phyloP scores from a whole-genome alignment of 2,329 filamentous ascomycete genomes.

The Tolypocladium capitatum region DNA sequence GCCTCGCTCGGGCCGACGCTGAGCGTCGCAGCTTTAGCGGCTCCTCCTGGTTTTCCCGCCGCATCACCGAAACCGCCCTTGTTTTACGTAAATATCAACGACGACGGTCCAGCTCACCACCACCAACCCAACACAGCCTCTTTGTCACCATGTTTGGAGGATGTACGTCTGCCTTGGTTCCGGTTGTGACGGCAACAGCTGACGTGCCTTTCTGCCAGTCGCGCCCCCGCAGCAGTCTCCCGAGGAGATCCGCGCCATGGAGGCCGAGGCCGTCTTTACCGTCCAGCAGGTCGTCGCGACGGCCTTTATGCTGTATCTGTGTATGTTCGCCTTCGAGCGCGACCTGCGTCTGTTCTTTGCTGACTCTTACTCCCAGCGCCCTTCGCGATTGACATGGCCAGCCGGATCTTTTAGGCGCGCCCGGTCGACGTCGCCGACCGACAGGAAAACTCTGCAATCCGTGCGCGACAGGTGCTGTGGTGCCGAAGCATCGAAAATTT shows the following conservation, averaged over 20 bases:
- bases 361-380: conserved; percentile 29
- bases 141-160: conserved; percentile 14
- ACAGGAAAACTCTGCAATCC: background rate
- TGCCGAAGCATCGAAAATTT: background rate
- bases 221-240: conserved; percentile 55
- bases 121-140: background rate
- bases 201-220: conserved; percentile 27
- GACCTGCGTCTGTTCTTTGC: background rate
- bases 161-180: conserved; percentile 23
- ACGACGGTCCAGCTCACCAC: background rate
- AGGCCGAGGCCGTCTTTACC: conserved; percentile 53
- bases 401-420: conserved; percentile 25
- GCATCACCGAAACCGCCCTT: conserved; percentile 6
- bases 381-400: conserved; percentile 41
- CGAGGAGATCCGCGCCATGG: conserved; percentile 57
- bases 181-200: conserved; percentile 7
- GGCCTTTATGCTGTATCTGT: conserved; percentile 60
- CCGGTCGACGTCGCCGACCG: background rate
- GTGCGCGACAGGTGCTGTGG: background rate
- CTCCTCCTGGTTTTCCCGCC: conserved; percentile 1
- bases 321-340: conserved; percentile 36
- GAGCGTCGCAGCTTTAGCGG: conserved; percentile 1
- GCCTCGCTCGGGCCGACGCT: conserved; percentile 8
- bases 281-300: conserved; percentile 54
- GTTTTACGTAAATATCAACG: conserved; percentile 10